Evolutionary conservation across 2,329 filamentous ascomycete genomes (phyloP), one percentile per base, ranked within the genome.

Genomic region (Colletotrichum aenigma): DNA sequence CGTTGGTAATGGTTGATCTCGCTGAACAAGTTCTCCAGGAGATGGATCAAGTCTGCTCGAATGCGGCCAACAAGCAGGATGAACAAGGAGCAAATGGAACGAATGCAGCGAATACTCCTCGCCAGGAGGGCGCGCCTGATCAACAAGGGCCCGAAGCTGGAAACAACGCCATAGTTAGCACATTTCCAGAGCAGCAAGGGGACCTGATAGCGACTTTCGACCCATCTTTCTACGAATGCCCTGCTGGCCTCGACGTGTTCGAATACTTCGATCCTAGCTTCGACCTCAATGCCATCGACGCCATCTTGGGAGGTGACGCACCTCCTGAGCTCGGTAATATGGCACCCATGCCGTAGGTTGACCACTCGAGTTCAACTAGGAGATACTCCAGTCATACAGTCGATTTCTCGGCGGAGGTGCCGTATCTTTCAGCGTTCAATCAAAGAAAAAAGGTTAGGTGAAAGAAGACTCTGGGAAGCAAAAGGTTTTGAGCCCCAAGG

Each of bases 241-340:
- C 67, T 58, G 65, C 77, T 10, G 76, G 70, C 28, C 76, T 78
- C 32, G 72, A 71, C 38, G 77, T 79, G 38, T 79, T 79, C 62
- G 78, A 78, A 28, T 78, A 78, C 61, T 79, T 79, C 52, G 78
- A 79, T 58, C 78, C 78, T 13, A 77, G 75, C 32, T 78, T 79
- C 66, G 78, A 79, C 61, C 74, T 79, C 18, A 68, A 76, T 26
- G 73, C 78, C 30, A 78, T 77, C 28, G 78, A 79, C 43, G 78
- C 78, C 43, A 78, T 79, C 30, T n/a, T 76, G 21, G 74, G 74
- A 9, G 74, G 74, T 3, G 64, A 76, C 4, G 74, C 74, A 12
- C 64, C 74, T 7, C 70, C 74, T 15, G 74, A 71, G 2, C 43
- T 76, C 7, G 70, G 58, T 4, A 58, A 61, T 4, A 30, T 74